Percentiles rank a stretch among this genome's conserved stretches.
Evolutionary conservation across 2,329 filamentous ascomycete species (phyloP).

Genomic region (Fusarium napiforme): DNA sequence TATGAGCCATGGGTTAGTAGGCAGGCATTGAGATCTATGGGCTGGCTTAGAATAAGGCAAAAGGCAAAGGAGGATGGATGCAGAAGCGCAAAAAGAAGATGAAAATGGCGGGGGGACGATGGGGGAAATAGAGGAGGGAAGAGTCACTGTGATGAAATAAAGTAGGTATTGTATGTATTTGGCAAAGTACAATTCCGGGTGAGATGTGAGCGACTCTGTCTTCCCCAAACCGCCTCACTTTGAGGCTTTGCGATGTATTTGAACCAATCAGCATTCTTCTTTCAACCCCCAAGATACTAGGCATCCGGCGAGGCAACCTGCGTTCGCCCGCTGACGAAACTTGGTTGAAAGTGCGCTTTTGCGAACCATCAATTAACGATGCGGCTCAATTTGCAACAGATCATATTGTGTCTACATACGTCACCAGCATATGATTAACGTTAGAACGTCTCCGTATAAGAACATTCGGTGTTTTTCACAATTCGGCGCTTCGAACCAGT

Average conservation of each 20-base stretch:
- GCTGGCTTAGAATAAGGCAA: not conserved
- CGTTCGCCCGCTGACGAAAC: conserved; percentile 21
- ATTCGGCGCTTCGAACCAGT: not conserved
- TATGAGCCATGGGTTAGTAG: conserved; percentile 7
- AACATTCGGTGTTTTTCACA: not conserved
- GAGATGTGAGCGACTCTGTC: conserved; percentile 9
- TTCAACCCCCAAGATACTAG: conserved; percentile 34
- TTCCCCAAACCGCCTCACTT: conserved; percentile 31
- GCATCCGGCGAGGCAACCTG: conserved; percentile 32
- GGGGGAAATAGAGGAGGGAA: conserved; percentile 11
- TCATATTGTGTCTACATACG: not conserved
- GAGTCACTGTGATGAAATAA: conserved; percentile 10
- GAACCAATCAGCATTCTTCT: conserved; percentile 19
- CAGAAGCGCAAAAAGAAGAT: conserved; percentile 4
- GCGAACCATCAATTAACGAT: conserved; percentile 28
- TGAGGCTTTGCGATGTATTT: conserved; percentile 22
- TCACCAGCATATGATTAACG: not conserved
- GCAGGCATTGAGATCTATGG: not conserved
- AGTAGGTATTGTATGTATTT: not conserved
- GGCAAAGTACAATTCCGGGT: conserved; percentile 1
- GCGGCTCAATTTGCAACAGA: conserved; percentile 20
- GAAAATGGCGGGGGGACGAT: conserved; percentile 7
- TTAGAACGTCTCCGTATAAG: not conserved
- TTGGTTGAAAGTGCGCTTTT: not conserved
- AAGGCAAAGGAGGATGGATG: conserved; percentile 19